These are phyloP conservation scores for Tetracladium marchalianum DNA, from an alignment of 495 filamentous ascomycete species.

Conservation along the genomic window DNA sequence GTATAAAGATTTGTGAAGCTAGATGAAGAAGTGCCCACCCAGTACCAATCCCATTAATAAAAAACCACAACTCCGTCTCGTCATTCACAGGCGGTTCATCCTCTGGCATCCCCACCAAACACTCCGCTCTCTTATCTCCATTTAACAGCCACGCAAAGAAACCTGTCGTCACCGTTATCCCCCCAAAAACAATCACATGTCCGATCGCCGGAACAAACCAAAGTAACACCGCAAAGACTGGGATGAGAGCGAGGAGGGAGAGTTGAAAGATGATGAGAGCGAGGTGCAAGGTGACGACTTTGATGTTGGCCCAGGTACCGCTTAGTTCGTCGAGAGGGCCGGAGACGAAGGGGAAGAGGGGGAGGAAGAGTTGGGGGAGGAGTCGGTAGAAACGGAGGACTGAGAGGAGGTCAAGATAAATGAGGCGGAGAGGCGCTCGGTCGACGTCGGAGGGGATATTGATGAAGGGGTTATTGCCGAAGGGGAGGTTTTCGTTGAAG, in stretches of 20 bases:
- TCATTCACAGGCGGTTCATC: constrained; percentile 23
- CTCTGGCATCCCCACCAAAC: constrained; percentile 22
- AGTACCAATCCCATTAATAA: constrained; percentile 55
- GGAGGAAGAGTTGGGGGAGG: constrained; percentile 41
- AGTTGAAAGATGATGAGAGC: constrained; percentile 40
- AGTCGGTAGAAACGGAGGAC: constrained; percentile 39
- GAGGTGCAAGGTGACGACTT: constrained; percentile 42
- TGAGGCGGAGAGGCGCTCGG: constrained; percentile 1
- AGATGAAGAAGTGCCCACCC: not conserved
- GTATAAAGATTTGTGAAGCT: not conserved
- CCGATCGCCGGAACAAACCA: constrained; percentile 30
- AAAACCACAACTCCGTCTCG: constrained; percentile 57
- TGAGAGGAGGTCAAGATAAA: constrained; percentile 35
- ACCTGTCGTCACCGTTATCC: constrained; percentile 21
- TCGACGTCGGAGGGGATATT: constrained; percentile 8
- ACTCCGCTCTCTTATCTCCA: constrained; percentile 5
- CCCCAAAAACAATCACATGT: constrained; percentile 23
- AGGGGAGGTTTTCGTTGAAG: constrained; percentile 7
- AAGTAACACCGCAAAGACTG: constrained; percentile 21
- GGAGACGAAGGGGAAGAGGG: constrained; percentile 27
- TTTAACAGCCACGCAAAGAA: constrained; percentile 4
- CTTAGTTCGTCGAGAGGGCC: constrained; percentile 5
- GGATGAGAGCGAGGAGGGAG: constrained; percentile 23
- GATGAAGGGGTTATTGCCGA: constrained; percentile 10
- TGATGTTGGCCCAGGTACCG: constrained; percentile 31